Evolutionary conservation across 495 filamentous ascomycete species (phyloP), one percentile per base, ranked within the genome.

Genomic region (Talaromyces borbonicus): DNA sequence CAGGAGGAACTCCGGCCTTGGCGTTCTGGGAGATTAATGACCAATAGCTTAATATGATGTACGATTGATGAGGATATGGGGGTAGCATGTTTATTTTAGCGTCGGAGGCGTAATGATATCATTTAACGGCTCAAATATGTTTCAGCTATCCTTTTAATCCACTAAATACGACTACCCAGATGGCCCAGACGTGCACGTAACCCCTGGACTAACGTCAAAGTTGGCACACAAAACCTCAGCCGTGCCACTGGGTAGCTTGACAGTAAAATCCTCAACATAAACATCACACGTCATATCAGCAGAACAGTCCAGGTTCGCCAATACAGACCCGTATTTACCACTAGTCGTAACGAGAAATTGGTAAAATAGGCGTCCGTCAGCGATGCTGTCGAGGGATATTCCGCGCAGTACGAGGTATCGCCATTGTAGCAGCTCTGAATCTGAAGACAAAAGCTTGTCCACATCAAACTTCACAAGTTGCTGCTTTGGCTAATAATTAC

Each of bases 401-500:
- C 43, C 12, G 49, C 49, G 44, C 70, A 73, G 43, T 72, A 69
- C n/a, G 45, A 48, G 1, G 38, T 58, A 49, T 67, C 57, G 31
- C 68, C 58, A 23, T 59, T 58, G 47, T 73, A 73, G 44, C 69
- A 73, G 29, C 65, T 69, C 47, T 72, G 62, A 22, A 72, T 70
- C 52, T 72, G 67, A 46, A 71, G 56, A n/a, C 61, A n/a, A n/a
- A n/a, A n/a, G n/a, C n/a, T n/a, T n/a, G n/a, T n/a, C n/a, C n/a
- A n/a, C n/a, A n/a, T n/a, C n/a, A n/a, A n/a, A n/a, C n/a, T n/a
- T n/a, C n/a, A n/a, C n/a, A 18, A 11, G 33, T 12, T 37, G 16
- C 33, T 37, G n/a, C n/a, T n/a, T n/a, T n/a, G n/a, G n/a, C n/a
- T n/a, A n/a, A n/a, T n/a, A n/a, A n/a, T n/a, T n/a, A n/a, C n/a